These are phyloP conservation scores for Akanthomyces dipterigenus DNA, from an alignment of 2,329 filamentous ascomycete genomes.

Conservation along the genomic window DNA sequence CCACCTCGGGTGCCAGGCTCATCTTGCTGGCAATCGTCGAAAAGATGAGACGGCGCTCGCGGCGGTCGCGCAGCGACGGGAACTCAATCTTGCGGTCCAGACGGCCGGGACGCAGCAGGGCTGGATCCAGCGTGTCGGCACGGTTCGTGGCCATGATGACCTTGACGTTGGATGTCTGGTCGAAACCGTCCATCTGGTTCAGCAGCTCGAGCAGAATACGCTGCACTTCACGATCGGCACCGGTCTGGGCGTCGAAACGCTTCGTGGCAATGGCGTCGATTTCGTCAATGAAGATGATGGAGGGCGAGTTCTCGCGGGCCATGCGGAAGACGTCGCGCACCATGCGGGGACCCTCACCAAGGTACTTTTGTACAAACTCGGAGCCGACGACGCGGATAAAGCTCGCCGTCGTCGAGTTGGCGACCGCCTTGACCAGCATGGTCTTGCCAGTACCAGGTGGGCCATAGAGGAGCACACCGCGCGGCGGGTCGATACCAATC, in stretches of 20 bases:
- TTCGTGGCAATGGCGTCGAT: conserved; percentile 99
- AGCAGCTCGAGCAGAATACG: conserved; percentile 95
- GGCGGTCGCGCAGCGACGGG: conserved; percentile 85
- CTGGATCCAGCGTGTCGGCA: conserved; percentile 93
- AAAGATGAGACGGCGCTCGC: conserved; percentile 95
- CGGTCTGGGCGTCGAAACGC: conserved; percentile 97
- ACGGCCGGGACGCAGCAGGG: conserved; percentile 87
- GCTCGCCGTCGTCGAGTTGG: conserved; percentile 94
- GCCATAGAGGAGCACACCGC: conserved; percentile 91
- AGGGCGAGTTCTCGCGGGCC: conserved; percentile 95
- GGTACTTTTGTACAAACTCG: conserved; percentile 98
- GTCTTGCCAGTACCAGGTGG: conserved; percentile 95
- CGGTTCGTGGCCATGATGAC: conserved; percentile 99
- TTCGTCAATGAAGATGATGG: conserved; percentile 99
- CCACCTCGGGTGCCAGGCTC: conserved; percentile 93
- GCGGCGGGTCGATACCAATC: conserved; percentile 96
- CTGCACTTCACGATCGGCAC: conserved; percentile 95
- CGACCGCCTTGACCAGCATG: conserved; percentile 96
- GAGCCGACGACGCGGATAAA: conserved; percentile 98
- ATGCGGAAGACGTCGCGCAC: conserved; percentile 98
- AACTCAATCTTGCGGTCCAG: conserved; percentile 99
- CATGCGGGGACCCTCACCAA: conserved; percentile 97
- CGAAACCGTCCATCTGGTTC: conserved; percentile 99
- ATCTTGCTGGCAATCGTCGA: conserved; percentile 95
- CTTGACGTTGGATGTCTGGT: conserved; percentile 98